Evolutionary conservation across 2,329 filamentous ascomycete species (phyloP).

Genomic region (Neopestalotiopsis sp.): DNA sequence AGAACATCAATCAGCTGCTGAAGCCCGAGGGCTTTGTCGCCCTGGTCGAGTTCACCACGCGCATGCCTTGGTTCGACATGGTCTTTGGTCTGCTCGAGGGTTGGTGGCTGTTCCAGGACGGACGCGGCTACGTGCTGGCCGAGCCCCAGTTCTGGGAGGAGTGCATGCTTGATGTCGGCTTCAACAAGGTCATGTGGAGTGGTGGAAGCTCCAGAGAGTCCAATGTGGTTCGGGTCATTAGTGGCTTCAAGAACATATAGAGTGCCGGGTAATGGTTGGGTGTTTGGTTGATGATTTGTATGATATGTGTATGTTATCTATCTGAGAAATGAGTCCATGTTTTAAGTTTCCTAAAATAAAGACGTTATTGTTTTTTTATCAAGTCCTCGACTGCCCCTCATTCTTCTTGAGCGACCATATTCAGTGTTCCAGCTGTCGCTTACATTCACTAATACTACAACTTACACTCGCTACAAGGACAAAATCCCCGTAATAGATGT

Average conservation of each 20-base stretch:
- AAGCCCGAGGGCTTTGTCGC: slow-evolving; percentile 34
- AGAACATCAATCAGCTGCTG: slow-evolving; percentile 34
- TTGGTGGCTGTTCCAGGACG: slow-evolving; percentile 41
- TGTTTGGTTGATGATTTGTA: too few relatives aligned
- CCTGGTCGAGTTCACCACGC: slow-evolving; percentile 37
- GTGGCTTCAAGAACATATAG: not conserved
- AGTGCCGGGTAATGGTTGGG: too few relatives aligned
- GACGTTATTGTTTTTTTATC: too few relatives aligned
- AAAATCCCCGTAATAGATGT: too few relatives aligned
- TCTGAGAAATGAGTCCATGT: too few relatives aligned
- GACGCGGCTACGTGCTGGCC: slow-evolving; percentile 31
- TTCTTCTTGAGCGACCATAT: too few relatives aligned
- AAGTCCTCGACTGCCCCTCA: too few relatives aligned
- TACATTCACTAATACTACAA: too few relatives aligned
- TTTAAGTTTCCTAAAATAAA: too few relatives aligned
- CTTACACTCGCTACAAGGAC: too few relatives aligned
- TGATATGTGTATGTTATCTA: too few relatives aligned
- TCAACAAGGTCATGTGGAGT: slow-evolving; percentile 32
- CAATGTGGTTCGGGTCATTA: slow-evolving; percentile 28
- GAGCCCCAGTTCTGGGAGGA: slow-evolving; percentile 30
- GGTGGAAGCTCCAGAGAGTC: slow-evolving; percentile 29
- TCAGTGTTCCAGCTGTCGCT: too few relatives aligned
- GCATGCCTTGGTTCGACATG: slow-evolving; percentile 36
- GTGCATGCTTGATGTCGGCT: slow-evolving; percentile 28
- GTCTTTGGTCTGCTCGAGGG: slow-evolving; percentile 41